Evolutionary conservation across 2,329 filamentous ascomycete genomes (phyloP), one percentile per base, ranked within the genome.

Genomic region (Colletotrichum truncatum): DNA sequence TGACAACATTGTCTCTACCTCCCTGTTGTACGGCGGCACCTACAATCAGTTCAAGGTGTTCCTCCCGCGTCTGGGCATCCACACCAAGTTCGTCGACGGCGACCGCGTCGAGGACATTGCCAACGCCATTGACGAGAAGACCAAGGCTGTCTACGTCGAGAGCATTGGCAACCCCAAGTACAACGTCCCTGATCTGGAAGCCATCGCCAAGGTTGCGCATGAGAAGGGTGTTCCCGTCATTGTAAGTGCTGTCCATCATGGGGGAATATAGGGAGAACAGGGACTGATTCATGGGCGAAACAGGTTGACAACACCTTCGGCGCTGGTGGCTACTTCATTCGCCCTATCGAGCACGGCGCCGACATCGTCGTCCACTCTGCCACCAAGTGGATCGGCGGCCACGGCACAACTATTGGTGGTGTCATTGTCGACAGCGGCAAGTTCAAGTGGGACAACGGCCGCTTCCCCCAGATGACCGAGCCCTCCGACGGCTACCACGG

Each of bases 21-120:
- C 91, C 53, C 97, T 97, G 80, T 84, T 98, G 62, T 97, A 98
- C 80, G 94, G 94, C 70, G 94, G 94, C 76, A 98, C 95, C 14
- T 98, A 97, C 84, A 98, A 98, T 82, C 95, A 98, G 83, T 89
- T 98, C 82, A 98, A 98, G 82, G 94, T 98, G 46, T 87, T 93
- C 70, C 84, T 98, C 60, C 91, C 93, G 6, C 89, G 94, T n/a
- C 81, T 97, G 46, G 95, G 95, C 67, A 94, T 98, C 75, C 84
- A 84, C 41, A 96, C 93, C 74, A 97, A 94, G 82, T 98, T 98
- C 72, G 87, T 97, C 73, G 84, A 89, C 59, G 93, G 93, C 45
- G 94, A 97, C 78, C 89, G 89, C 64, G 83, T 92, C 12, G 90
- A 91, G 71, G 93, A 94, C 73, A 91, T 98, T 73, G 90, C 87